A percentile compares a stretch with the other conserved stretches of the same genome.
phyloP scores from a whole-genome alignment of 345 rosid species.

The Corymbia maculata region DNA sequence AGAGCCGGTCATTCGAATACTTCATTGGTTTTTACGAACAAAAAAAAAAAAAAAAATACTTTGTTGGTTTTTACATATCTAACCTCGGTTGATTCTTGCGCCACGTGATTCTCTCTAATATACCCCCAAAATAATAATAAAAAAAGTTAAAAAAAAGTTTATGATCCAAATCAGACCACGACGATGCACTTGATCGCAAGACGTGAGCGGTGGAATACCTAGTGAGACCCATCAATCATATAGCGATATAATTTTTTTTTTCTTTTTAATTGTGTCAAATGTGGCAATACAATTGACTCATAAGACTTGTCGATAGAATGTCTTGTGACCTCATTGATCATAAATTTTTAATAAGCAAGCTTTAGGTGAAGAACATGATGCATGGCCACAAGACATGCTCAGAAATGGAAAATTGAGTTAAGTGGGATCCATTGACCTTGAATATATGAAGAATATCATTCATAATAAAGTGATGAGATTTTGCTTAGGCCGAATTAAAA shows the following conservation, averaged over 20 bases:
- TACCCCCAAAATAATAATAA: neutral
- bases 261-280: accelerated
- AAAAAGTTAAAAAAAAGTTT: too few species aligned
- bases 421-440: neutral
- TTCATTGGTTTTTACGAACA: neutral
- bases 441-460: neutral
- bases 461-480: neutral
- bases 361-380: neutral
- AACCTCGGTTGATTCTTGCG: neutral
- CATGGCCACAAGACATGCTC: neutral
- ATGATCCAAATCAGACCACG: neutral
- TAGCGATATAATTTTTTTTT: neutral
- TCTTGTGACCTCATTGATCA: accelerated
- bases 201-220: neutral
- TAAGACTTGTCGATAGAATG: neutral
- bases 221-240: neutral
- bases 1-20: neutral
- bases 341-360: neutral
- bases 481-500: neutral
- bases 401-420: neutral
- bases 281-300: neutral
- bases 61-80: neutral
- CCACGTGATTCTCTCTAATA: neutral
- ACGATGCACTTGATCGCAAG: neutral
- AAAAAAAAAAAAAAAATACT: too few species aligned